Conservation (phyloP, 768 basidiomycete genomes). For the Lactarius quietus region DNA sequence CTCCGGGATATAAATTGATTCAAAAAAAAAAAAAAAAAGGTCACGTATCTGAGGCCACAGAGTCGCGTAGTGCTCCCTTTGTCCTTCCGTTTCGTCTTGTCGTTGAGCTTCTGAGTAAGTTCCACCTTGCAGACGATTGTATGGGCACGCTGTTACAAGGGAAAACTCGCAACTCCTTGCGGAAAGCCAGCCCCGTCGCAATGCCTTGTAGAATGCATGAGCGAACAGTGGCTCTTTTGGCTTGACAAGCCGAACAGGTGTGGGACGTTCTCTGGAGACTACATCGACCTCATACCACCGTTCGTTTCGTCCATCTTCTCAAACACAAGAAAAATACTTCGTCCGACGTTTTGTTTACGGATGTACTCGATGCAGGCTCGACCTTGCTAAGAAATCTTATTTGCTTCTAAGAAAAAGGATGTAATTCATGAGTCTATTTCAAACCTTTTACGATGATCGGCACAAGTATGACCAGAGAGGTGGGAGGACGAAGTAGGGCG, state of each 20-base stretch:
- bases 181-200: no score
- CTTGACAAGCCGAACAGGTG: slow-evolving; percentile 91
- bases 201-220: slow-evolving; percentile 85
- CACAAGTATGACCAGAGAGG: background rate
- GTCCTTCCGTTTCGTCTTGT: no score
- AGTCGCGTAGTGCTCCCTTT: no score
- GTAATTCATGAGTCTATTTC: background rate
- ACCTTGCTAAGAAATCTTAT: slow-evolving; percentile 50
- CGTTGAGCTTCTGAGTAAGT: no score
- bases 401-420: no score
- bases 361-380: slow-evolving; percentile 92
- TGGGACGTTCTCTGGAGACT: slow-evolving; percentile 86
- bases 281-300: slow-evolving; percentile 43
- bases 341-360: slow-evolving; percentile 83
- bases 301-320: slow-evolving; percentile 63
- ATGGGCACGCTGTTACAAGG: no score
- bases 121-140: no score
- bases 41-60: no score
- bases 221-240: slow-evolving; percentile 80
- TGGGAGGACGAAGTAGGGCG: background rate
- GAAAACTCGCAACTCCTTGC: no score
- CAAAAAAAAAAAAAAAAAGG: no score
- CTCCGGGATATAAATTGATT: no score
- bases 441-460: background rate
- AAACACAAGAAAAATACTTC: slow-evolving; percentile 89